Base-by-base conservation (phyloP, 129 eudicot genomes). In the Pittosporum tobira region DNA sequence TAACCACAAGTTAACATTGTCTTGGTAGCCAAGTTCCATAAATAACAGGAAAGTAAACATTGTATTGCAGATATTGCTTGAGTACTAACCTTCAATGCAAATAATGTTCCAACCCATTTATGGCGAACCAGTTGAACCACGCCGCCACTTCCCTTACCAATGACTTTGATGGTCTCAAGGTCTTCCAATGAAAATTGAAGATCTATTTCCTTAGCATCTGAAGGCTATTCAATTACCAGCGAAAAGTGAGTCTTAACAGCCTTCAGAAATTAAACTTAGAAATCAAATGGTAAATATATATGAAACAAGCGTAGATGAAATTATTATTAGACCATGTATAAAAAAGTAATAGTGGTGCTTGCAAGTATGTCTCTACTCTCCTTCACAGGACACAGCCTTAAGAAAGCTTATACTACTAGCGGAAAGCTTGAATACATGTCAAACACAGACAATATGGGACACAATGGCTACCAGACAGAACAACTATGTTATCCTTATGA, bases 81-180 rank as follows among this genome's bases (percentile, higher is more conserved):
- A 12, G 52, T 30, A 59, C 70, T 71, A 59, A 91, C 98, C 98
- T 91, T 91, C 78, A 91, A 79, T 53, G 98, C 98, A 72, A 91
- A 91, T 61, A 86, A 72, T 43, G 62, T 86, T 49, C 98, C 96
- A 48, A 78, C 83, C 98, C 98, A 91, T 71, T 91, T 91, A 70
- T 91, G 94, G 34, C 98, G 89, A 66, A 86, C 98, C 73, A 91
- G 84, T 71, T 91, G 98, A 75, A 91, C 98, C 38, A 91, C 87
- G 44, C 98, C 98, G 30, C 98, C 98, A 70, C 96, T 87, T 72
- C 98, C 98, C 68, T 91, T 91, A 43, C 98, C 98, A 40, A 91
- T 91, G 57, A 91, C 98, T 78, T 86, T 83, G 43, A 91, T 68
- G 51, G 94, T 82, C 75, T 91, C 98, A 65, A 91, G 98, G 60